Evolutionary conservation across 768 basidiomycete genomes (phyloP), one percentile per base, ranked within the genome.

Genomic region (Gloeophyllum trabeum): DNA sequence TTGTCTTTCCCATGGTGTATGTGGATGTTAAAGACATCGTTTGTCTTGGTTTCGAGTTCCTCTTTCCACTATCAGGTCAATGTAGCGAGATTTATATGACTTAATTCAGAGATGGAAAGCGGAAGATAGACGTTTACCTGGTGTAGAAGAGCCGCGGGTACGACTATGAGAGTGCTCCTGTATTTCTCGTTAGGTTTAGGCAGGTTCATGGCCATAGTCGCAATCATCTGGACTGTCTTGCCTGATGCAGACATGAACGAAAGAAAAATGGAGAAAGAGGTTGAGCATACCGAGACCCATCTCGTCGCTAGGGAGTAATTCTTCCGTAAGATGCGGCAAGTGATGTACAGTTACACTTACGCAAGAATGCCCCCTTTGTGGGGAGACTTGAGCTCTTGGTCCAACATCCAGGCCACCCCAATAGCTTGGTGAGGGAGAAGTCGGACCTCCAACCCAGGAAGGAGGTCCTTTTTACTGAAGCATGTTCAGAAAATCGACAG

Each of bases 141-240:
- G 28, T 73, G 66, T 12, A 89, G 64, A 23, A 91, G 66, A 4
- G 84, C 84, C 0, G 83, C 74, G 1, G 83, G 85, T 2, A 85
- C 84, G 16, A 90, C 71, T 41, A 90, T 71, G 2, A 89, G 71
- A 6, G 79, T 88, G 1, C 75, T 75, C 36, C 69, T 69, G 42
- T 61, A 35, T 18, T 47, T 65, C 58, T 73, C 71, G 22, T 72
- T 62, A 0, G 55, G 49, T 0, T 54, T 53, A 1, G 83, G 76
- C 51, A 67, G 66, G 50, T 87, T 84, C 53, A 68, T 68, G 16
- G 70, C 74, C 75, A 89, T 86, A 0, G 76, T 75, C 3, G 85
- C 85, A 37, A 89, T 85, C 75, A 81, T 80, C 54, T 85, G 81
- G 1, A 85, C 76, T 5, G 81, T 84, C 61, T 85, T 82, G 3